Evolutionary conservation across 306 rosid species (phyloP).

Genomic region (Vachellia collinsii): DNA sequence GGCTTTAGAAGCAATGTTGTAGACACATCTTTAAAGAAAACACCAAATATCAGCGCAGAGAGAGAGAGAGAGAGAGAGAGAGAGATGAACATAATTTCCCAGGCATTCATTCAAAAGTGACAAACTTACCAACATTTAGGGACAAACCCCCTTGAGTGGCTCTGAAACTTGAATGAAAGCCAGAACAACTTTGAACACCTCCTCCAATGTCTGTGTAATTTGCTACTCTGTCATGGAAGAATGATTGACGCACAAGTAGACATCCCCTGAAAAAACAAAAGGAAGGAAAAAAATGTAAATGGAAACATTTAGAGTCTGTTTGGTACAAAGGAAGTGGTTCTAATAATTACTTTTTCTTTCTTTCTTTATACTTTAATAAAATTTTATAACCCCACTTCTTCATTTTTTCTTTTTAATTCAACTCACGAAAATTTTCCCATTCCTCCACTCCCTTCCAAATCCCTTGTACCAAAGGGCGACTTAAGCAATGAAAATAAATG

Average conservation of each 20-base stretch:
- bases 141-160: constrained; percentile 56
- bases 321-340: too few relatives aligned
- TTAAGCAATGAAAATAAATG: not conserved
- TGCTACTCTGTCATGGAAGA: constrained; percentile 45
- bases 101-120: not conserved
- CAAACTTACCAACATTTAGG: constrained; percentile 50
- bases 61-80: too few relatives aligned
- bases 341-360: too few relatives aligned
- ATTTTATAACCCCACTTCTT: too few relatives aligned
- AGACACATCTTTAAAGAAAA: constrained; percentile 48
- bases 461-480: not conserved
- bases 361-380: too few relatives aligned
- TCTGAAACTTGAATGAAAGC: constrained; percentile 60
- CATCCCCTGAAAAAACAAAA: constrained; percentile 46
- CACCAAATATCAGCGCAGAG: not conserved
- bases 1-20: constrained; percentile 52
- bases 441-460: too few relatives aligned
- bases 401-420: too few relatives aligned
- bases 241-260: constrained; percentile 57
- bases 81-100: not conserved
- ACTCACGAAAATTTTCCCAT: too few relatives aligned
- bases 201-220: constrained; percentile 44
- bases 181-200: constrained; percentile 51
- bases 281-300: not conserved
- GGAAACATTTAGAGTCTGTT: not conserved